Evolutionary conservation across 1,284 basidiomycete species (phyloP).

Genomic region (Cryptococcus jaspeensis): DNA sequence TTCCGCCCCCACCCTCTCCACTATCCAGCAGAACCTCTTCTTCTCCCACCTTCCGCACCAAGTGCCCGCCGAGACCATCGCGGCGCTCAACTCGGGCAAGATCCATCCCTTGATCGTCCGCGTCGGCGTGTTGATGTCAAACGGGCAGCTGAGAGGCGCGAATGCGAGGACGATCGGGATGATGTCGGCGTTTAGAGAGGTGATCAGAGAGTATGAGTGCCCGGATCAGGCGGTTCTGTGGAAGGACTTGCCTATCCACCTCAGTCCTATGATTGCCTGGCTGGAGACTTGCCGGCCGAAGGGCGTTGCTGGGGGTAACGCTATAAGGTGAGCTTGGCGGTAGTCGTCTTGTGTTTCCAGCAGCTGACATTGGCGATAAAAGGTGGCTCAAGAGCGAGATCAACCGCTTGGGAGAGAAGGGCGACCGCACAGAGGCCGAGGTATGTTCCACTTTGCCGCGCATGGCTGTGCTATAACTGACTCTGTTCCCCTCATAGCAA

Average conservation of each 20-base stretch:
- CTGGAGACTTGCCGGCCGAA: conserved; percentile 51
- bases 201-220: conserved; percentile 48
- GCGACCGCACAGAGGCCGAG: conserved; percentile 70
- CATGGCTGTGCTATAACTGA: background rate
- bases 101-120: conserved; percentile 49
- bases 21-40: conserved; percentile 29
- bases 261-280: conserved; percentile 52
- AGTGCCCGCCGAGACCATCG: conserved; percentile 30
- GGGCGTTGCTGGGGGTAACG: conserved; percentile 52
- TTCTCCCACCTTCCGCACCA: conserved; percentile 67
- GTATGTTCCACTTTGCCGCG: conserved; percentile 56
- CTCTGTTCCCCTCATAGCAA: conserved; percentile 59
- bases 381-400: conserved; percentile 96
- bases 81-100: conserved; percentile 33
- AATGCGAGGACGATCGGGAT: conserved; percentile 54
- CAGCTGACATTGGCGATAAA: conserved; percentile 51
- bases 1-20: conserved; percentile 10
- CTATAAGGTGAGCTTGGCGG: conserved; percentile 37
- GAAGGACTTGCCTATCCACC: conserved; percentile 46
- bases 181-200: conserved; percentile 54
- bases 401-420: conserved; percentile 82
- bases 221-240: conserved; percentile 47
- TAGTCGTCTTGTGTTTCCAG: background rate
- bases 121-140: conserved; percentile 46
- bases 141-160: conserved; percentile 48